A percentile compares a stretch with the other conserved stretches of the same genome.
Evolutionary conservation across 2,329 filamentous ascomycete genomes (phyloP).

Genomic region (Microcera coccophila): DNA sequence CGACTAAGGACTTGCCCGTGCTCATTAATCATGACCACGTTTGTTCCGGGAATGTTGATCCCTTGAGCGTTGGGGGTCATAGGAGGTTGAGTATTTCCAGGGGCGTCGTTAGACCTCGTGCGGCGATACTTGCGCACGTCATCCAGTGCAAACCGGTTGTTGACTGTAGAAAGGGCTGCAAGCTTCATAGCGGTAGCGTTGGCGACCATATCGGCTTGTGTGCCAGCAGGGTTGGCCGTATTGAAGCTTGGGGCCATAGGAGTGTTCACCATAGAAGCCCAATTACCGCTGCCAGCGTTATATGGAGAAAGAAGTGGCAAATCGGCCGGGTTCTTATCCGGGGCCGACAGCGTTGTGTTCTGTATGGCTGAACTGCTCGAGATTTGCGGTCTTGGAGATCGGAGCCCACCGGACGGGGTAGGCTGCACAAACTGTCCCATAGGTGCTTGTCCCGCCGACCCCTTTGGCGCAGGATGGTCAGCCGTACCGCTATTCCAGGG

Average conservation of each 20-base stretch:
- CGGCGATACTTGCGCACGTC: conserved; percentile 96
- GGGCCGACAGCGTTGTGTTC: conserved; percentile 72
- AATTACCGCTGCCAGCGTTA: conserved; percentile 77
- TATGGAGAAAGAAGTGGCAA: conserved; percentile 85
- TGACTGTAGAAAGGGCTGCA: conserved; percentile 92
- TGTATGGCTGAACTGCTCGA: conserved; percentile 69
- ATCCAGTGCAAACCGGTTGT: conserved; percentile 94
- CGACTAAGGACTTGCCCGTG: conserved; percentile 81
- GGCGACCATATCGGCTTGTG: conserved; percentile 94
- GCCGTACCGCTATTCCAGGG: conserved; percentile 67
- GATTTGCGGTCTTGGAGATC: conserved; percentile 73
- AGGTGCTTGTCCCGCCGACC: conserved; percentile 69
- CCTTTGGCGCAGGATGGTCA: conserved; percentile 61
- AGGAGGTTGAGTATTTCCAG: conserved; percentile 56
- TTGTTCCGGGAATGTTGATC: conserved; percentile 63
- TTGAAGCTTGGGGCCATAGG: conserved; percentile 89
- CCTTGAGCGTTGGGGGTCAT: conserved; percentile 64
- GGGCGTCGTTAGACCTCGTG: conserved; percentile 80
- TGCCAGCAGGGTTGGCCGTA: conserved; percentile 47
- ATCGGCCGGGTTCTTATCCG: conserved; percentile 63
- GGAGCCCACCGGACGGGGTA: conserved; percentile 66
- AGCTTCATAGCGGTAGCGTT: conserved; percentile 99
- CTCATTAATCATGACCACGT: conserved; percentile 92
- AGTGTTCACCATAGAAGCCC: conserved; percentile 98
- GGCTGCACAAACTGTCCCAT: conserved; percentile 97